phyloP scores from a whole-genome alignment of 306 rosid genomes.

The Malus asiatica region DNA sequence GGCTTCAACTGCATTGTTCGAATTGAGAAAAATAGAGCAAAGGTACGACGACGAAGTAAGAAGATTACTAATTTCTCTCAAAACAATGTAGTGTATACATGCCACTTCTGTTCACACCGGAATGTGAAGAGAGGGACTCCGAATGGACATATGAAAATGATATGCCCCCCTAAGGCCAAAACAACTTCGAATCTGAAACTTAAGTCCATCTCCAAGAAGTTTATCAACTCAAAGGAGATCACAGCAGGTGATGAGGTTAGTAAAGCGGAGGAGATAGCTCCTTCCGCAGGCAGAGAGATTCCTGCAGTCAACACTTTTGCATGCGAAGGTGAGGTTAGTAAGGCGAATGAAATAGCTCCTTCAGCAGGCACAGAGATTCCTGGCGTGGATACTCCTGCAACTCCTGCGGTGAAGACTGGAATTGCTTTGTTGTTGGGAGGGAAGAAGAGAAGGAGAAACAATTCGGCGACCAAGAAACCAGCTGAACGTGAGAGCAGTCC shows the following conservation, averaged over 20 bases:
- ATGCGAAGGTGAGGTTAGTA: slow-evolving; percentile 13
- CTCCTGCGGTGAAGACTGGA: slow-evolving; percentile 16
- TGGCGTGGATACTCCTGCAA: slow-evolving; percentile 14
- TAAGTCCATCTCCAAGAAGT: neutral
- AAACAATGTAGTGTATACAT: slow-evolving; percentile 55
- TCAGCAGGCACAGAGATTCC: slow-evolving; percentile 1
- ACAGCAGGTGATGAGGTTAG: slow-evolving; percentile 1
- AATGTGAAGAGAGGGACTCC: slow-evolving; percentile 62
- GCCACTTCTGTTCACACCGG: slow-evolving; percentile 54
- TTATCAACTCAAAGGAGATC: slow-evolving; percentile 20
- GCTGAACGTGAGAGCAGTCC: slow-evolving; percentile 21
- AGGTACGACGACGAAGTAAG: slow-evolving; percentile 24
- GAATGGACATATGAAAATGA: slow-evolving; percentile 48
- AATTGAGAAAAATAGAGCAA: slow-evolving; percentile 50
- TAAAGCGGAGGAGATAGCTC: slow-evolving; percentile 13
- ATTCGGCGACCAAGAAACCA: slow-evolving; percentile 25
- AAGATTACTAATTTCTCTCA: slow-evolving; percentile 25
- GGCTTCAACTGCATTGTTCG: slow-evolving; percentile 60
- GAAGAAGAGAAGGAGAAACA: slow-evolving; percentile 42
- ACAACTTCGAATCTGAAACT: slow-evolving; percentile 21
- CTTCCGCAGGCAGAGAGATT: neutral
- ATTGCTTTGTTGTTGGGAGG: slow-evolving; percentile 23
- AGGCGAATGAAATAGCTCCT: slow-evolving; percentile 9
- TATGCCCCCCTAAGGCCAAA: slow-evolving; percentile 33
- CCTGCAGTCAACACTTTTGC: neutral